Conservation (phyloP, 176 grass and related monocot genomes). For the Urochloa ruziziensis region DNA sequence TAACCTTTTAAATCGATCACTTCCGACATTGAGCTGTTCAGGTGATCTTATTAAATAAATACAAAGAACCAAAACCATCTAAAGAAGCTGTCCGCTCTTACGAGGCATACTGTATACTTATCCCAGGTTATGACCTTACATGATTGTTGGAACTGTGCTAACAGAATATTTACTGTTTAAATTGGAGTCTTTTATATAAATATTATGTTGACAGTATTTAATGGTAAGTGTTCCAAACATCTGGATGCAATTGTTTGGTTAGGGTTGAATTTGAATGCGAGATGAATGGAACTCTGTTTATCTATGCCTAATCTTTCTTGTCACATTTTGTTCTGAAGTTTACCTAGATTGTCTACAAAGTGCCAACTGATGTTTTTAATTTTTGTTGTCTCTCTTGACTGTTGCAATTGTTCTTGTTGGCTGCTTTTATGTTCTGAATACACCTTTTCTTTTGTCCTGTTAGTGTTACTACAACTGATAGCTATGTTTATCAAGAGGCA, state of each 20-base stretch:
- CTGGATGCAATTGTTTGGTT: neutral
- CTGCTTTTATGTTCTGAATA: neutral
- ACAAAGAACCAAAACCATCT: too few relatives aligned
- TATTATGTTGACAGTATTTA: neutral
- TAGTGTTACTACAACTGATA: neutral
- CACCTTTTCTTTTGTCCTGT: neutral
- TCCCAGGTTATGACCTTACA: neutral
- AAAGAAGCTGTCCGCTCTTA: too few relatives aligned
- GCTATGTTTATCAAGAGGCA: neutral
- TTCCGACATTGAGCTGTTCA: too few relatives aligned
- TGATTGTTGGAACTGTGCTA: constrained; percentile 17
- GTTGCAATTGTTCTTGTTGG: neutral
- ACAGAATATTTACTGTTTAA: neutral
- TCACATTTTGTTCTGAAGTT: neutral
- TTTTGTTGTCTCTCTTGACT: neutral
- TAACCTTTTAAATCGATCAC: too few relatives aligned
- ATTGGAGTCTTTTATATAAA: neutral
- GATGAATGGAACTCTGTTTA: neutral
- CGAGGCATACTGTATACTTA: neutral
- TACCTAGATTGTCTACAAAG: neutral
- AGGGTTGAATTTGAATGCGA: neutral
- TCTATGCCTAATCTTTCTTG: neutral
- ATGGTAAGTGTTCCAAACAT: neutral
- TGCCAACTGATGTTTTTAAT: neutral
- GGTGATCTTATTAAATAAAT: too few relatives aligned